phyloP scores from a whole-genome alignment of 441 rosid species.

The Jatropha multifida region DNA sequence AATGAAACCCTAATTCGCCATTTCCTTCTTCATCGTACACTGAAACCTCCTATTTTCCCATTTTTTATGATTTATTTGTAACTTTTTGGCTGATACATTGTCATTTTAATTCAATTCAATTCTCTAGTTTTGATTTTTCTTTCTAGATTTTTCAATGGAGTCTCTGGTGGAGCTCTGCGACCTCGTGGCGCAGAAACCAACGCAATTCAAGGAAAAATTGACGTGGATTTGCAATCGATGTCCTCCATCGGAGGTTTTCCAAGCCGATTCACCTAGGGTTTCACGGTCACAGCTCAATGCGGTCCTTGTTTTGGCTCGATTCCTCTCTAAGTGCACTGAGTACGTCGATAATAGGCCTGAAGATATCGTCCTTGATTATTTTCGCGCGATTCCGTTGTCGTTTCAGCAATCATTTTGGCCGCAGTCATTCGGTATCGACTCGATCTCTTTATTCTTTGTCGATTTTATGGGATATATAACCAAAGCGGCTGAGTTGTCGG shows the following conservation, averaged over 20 bases:
- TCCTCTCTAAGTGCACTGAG: slow-evolving; percentile 58
- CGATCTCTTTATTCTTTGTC: slow-evolving; percentile 54
- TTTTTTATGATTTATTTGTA: background rate
- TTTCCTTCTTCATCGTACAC: background rate
- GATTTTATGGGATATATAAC: slow-evolving; percentile 67
- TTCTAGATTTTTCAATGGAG: slow-evolving; percentile 48
- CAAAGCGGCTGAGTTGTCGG: slow-evolving; percentile 45
- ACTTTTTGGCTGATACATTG: background rate
- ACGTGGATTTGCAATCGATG: slow-evolving; percentile 92
- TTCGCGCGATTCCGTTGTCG: slow-evolving; percentile 67
- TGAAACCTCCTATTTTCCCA: background rate
- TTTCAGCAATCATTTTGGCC: slow-evolving; percentile 85
- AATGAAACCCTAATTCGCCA: background rate
- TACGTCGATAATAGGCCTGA: slow-evolving; percentile 56
- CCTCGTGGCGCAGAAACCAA: slow-evolving; percentile 66
- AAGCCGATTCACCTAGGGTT: slow-evolving; percentile 66
- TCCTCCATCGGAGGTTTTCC: slow-evolving; percentile 66
- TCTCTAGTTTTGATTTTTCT: background rate
- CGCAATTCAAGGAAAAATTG: slow-evolving; percentile 69
- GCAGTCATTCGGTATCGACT: slow-evolving; percentile 55
- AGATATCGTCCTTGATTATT: slow-evolving; percentile 58
- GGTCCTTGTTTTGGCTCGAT: slow-evolving; percentile 69
- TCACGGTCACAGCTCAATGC: slow-evolving; percentile 88
- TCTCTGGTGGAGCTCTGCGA: slow-evolving; percentile 85
- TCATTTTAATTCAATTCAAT: background rate